Conservation (phyloP, 345 rosid species). For the Hibiscus trionum region DNA sequence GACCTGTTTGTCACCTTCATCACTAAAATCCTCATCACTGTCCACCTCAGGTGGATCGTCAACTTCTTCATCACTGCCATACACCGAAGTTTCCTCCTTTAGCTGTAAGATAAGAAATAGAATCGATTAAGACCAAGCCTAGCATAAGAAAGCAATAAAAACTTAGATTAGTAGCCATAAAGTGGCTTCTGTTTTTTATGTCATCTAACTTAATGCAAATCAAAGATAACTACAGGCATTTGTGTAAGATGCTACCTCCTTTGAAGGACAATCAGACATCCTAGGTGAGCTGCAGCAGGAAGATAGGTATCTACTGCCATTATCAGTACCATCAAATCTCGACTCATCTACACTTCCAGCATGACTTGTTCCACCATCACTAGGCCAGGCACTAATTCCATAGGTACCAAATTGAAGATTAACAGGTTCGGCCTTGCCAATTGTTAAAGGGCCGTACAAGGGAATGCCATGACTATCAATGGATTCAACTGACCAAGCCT, state of each 20-base stretch:
- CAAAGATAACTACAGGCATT: not conserved
- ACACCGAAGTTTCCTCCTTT: slow-evolving; percentile 83
- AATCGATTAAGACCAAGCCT: not conserved
- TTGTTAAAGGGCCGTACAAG: slow-evolving; percentile 69
- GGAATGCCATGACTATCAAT: slow-evolving; percentile 51
- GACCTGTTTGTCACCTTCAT: slow-evolving; percentile 39
- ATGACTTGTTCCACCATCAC: slow-evolving; percentile 85
- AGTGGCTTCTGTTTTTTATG: not conserved
- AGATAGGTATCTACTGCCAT: slow-evolving; percentile 68
- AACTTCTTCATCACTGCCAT: slow-evolving; percentile 95
- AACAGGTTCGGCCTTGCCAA: slow-evolving; percentile 80
- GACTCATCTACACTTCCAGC: slow-evolving; percentile 85
- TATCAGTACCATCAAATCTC: slow-evolving; percentile 68
- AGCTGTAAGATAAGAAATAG: slow-evolving; percentile 31
- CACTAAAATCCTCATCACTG: slow-evolving; percentile 82
- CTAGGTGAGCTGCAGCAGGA: slow-evolving; percentile 98
- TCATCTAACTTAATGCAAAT: not conserved
- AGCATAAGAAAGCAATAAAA: not conserved
- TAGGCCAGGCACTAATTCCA: slow-evolving; percentile 99
- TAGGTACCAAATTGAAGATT: slow-evolving; percentile 91
- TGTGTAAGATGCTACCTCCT: slow-evolving; percentile 56
- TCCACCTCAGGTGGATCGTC: slow-evolving; percentile 79
- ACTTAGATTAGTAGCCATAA: not conserved
- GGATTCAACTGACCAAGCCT: slow-evolving; percentile 81
- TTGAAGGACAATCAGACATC: slow-evolving; percentile 74